Evolutionary conservation across 208 protist genomes (phyloP), one percentile per base, ranked within the genome.

Genomic region (Acanthamoeba quina): DNA sequence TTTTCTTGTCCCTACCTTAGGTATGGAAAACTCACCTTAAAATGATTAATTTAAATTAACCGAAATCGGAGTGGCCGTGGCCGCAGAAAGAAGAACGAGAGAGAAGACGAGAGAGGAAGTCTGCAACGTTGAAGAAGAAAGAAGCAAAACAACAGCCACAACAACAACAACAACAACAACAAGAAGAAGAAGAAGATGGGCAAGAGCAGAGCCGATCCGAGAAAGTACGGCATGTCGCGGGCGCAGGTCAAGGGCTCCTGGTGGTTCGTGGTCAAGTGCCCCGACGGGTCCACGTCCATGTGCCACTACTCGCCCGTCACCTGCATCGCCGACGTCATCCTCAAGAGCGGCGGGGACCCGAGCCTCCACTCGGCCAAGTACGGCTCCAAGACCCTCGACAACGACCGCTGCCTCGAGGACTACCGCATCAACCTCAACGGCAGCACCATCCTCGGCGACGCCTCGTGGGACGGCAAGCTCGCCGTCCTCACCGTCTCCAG

Each of bases 191-290:
- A 41, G 37, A 41, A 41, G 37, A 70, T 70, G 64, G 64, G 64
- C 64, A 70, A 70, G 64, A 26, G 64, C 13, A 70, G 64, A 70
- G 11, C 17, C 19, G 64, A 70, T 34, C 64, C 64, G 64, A 13
- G 64, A 19, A 70, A 70, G 64, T 70, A 70, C 29, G 64, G 64
- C 64, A 70, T 70, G 64, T 70, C 64, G 64, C 19, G 26, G 21
- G 10, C 26, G 7, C 64, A 70, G 64, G 64, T 70, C 19, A 19
- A 70, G 64, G 64, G 64, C 29, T 70, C 64, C 64, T 70, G 64
- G 64, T 70, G 64, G 64, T 70, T 70, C 29, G 64, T 70, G 19
- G 21, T 70, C 64, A 29, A 70, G 64, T 26, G 64, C 64, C 9
- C 26, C n/a, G 64, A 70, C 64, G 64, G 64, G 1, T 37, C 64